A percentile compares a stretch with the other conserved stretches of the same genome.
These are phyloP conservation scores for Trichoderma koningiopsis DNA, from an alignment of 2,329 filamentous ascomycete species.

Conservation along the genomic window DNA sequence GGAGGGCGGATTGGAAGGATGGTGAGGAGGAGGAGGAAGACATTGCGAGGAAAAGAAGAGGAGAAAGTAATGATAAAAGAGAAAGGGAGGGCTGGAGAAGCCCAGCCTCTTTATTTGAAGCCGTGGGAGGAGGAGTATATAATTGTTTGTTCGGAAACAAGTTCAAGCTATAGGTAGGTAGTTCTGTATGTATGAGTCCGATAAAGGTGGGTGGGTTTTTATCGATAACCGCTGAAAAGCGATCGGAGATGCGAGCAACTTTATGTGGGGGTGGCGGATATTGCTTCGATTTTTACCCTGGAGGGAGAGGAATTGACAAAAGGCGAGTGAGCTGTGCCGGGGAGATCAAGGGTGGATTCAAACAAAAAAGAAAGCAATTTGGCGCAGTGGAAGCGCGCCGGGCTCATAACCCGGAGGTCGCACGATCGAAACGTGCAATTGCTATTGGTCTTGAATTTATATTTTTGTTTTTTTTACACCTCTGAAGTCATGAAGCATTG, in stretches of 20 bases:
- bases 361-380: background rate
- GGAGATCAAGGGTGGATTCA: background rate
- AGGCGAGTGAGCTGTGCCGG: background rate
- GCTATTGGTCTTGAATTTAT: background rate
- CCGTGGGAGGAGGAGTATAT: too few relatives aligned
- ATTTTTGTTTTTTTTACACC: background rate
- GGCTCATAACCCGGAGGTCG: background rate
- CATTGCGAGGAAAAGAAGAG: background rate
- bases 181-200: background rate
- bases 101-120: slow-evolving; percentile 15
- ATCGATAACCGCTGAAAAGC: slow-evolving; percentile 20
- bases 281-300: background rate
- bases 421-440: background rate
- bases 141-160: background rate
- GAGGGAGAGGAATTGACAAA: background rate
- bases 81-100: slow-evolving; percentile 23
- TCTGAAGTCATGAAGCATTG: background rate
- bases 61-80: background rate
- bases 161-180: background rate
- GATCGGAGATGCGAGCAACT: slow-evolving; percentile 23
- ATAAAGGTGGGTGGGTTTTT: background rate
- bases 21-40: slow-evolving; percentile 32
- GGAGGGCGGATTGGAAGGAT: slow-evolving; percentile 62
- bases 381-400: background rate
- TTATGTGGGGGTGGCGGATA: background rate